phyloP scores from a whole-genome alignment of 2,329 filamentous ascomycete species.

The Lachnellula occidentalis region DNA sequence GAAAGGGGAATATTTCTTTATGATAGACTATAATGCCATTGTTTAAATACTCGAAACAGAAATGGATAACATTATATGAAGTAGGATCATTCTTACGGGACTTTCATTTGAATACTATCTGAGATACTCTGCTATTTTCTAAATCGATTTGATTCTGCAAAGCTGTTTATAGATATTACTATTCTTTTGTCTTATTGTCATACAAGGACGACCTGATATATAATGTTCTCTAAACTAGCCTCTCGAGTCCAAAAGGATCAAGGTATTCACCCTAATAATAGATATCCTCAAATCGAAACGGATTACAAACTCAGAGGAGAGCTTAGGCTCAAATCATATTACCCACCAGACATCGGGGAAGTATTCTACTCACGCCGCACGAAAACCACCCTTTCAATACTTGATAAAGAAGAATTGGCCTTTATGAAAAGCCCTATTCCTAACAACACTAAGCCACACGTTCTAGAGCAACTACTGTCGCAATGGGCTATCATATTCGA shows the following conservation, averaged over 20 bases:
- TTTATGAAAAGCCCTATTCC: not conserved
- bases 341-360: not conserved
- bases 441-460: not conserved
- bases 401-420: not conserved
- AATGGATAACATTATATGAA: no score
- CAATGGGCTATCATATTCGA: not conserved
- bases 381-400: not conserved
- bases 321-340: not conserved
- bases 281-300: not conserved
- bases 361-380: not conserved
- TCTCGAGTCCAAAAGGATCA: not conserved
- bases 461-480: not conserved
- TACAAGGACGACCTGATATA: not conserved
- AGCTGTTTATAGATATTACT: no score
- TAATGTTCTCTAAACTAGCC: not conserved
- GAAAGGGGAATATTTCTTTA: no score
- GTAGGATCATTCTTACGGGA: no score
- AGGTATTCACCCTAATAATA: not conserved
- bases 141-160: no score
- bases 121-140: no score
- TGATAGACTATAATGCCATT: no score
- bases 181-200: no score
- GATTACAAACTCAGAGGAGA: not conserved
- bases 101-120: no score
- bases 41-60: no score